Evolutionary conservation across 306 rosid species (phyloP), one percentile per base, ranked within the genome.

Genomic region (Morella rubra): DNA sequence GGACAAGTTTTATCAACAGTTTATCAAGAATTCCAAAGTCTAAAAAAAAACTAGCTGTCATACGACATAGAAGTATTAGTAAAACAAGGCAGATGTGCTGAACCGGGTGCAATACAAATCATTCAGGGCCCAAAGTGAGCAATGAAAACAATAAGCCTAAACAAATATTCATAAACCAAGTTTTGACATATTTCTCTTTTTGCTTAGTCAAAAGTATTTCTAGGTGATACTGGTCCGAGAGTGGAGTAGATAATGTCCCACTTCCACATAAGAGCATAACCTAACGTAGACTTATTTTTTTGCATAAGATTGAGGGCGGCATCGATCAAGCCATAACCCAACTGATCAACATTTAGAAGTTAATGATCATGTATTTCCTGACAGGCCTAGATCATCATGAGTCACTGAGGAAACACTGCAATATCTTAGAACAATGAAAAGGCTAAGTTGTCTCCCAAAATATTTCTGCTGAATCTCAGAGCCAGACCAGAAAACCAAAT

Each of bases 161-260:
- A 65, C 24, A 73, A 42, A 65, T 65, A 27, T n/a, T 65, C 71
- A 65, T 54, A 55, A 32, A 58, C 73, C 58, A 56, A 73, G 27
- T 32, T 18, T 19, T 46, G 32, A 65, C 20, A 45, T 66, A 40
- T 62, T 62, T 42, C 12, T 65, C 41, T 42, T 65, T 41, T 47
- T 24, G 12, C 41, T 42, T 40, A 5, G 8, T 41, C 1, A 65
- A 4, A 15, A 42, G 71, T 3, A 42, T 65, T 18, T 65, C 14
- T 65, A 65, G 20, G 22, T 65, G 71, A 65, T 65, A 22, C 1
- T 16, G 19, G 41, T 64, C 16, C 22, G 41, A 1, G 24, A 41
- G 4, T 66, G 8, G 50, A 8, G 47, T 44, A 66, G 71, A 66
- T 9, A 4, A n/a, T 42, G 27, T 42, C 27, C 49, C 49, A 61